Conservation (phyloP, 805 yeast species). For the Nakazawaea siamensis region DNA sequence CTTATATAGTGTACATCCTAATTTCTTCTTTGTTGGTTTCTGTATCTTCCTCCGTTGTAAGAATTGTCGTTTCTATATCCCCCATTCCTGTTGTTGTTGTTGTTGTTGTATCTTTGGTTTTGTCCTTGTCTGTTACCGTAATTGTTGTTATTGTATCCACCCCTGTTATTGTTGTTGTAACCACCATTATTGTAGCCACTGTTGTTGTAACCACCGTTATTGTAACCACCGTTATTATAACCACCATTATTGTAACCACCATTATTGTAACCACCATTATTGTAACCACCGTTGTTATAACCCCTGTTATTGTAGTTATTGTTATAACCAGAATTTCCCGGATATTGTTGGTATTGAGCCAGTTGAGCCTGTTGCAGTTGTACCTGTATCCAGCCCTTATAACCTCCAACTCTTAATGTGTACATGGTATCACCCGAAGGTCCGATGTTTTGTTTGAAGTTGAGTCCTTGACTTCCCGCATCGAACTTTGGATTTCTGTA, state of each 20-base stretch:
- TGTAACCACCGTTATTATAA: slow-evolving; percentile 9
- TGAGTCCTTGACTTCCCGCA: slow-evolving; percentile 18
- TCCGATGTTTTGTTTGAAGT: slow-evolving; percentile 37
- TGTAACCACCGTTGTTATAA: slow-evolving; percentile 9
- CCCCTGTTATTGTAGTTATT: slow-evolving; percentile 5
- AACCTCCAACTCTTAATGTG: slow-evolving; percentile 43
- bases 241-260: background rate
- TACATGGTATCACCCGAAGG: slow-evolving; percentile 39
- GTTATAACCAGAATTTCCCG: slow-evolving; percentile 15
- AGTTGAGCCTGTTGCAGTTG: slow-evolving; percentile 18
- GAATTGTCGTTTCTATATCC: too few species aligned
- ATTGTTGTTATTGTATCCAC: slow-evolving; percentile 12
- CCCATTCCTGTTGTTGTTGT: slow-evolving; percentile 9
- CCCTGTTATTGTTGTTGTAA: slow-evolving; percentile 9
- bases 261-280: slow-evolving; percentile 1
- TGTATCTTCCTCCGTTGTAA: too few species aligned
- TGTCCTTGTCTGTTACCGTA: slow-evolving; percentile 13
- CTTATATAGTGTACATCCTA: too few species aligned
- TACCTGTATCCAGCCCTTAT: slow-evolving; percentile 32
- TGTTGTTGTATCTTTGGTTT: slow-evolving; percentile 11
- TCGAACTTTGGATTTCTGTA: slow-evolving; percentile 19
- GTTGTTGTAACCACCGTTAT: slow-evolving; percentile 4
- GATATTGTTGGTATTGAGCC: slow-evolving; percentile 10
- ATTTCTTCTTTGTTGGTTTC: too few species aligned
- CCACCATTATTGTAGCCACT: slow-evolving; percentile 10